Conservation (phyloP, 331 rosid species). For the Dryas integrifolia region DNA sequence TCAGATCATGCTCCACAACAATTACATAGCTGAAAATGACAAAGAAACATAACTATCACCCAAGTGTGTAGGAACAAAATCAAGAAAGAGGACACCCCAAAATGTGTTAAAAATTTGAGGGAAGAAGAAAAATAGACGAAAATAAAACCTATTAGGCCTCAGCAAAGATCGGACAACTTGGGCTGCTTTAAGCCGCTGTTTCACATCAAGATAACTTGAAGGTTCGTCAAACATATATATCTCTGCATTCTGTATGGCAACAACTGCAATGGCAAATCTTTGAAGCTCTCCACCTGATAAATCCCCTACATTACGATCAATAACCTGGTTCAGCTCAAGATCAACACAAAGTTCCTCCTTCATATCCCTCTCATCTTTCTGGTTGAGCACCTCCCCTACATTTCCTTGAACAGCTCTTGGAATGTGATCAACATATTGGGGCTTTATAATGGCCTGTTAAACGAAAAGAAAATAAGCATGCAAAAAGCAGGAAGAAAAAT, state of each 20-base stretch:
- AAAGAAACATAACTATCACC: slow-evolving; percentile 16
- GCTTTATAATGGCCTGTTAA: slow-evolving; percentile 87
- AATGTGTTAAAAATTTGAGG: neutral
- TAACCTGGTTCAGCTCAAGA: slow-evolving; percentile 84
- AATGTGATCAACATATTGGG: slow-evolving; percentile 96
- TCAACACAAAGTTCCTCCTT: slow-evolving; percentile 70
- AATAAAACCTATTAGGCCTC: slow-evolving; percentile 72
- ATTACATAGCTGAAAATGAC: slow-evolving; percentile 78
- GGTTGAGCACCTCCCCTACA: slow-evolving; percentile 90
- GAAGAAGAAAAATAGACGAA: slow-evolving; percentile 3
- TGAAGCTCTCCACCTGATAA: slow-evolving; percentile 94
- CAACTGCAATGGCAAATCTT: slow-evolving; percentile 87
- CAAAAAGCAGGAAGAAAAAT: neutral
- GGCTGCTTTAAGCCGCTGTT: slow-evolving; percentile 91
- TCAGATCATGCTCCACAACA: slow-evolving; percentile 98
- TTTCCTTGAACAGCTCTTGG: slow-evolving; percentile 99
- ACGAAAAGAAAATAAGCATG: neutral
- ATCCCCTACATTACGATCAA: slow-evolving; percentile 82
- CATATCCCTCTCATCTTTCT: slow-evolving; percentile 79
- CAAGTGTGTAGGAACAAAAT: neutral
- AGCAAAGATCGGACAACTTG: slow-evolving; percentile 86
- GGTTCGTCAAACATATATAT: slow-evolving; percentile 91
- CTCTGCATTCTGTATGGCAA: slow-evolving; percentile 83
- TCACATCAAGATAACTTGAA: slow-evolving; percentile 86
- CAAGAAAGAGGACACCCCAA: neutral